Evolutionary conservation across 1,139 yeast genomes (phyloP), one percentile per base, ranked within the genome.

Genomic region (Pichia sp.): DNA sequence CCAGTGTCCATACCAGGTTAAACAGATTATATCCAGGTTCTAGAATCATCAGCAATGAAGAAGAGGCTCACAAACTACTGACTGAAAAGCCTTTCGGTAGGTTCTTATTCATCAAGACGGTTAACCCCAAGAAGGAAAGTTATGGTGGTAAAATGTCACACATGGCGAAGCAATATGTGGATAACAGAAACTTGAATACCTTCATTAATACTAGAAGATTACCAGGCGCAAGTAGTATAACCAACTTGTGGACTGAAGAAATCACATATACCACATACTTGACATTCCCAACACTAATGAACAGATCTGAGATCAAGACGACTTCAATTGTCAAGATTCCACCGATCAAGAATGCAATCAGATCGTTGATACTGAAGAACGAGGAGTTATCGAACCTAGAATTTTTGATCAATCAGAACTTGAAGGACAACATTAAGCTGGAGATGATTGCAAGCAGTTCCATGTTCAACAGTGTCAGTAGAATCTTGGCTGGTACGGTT

Each of bases 161-260:
- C 47, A 78, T 78, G 51, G 80, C 78, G 12, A 67, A 82, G 56
- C 72, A 76, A 46, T 81, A 79, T 57, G 78, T 83, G 46, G 77
- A 81, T 52, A 78, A 74, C 61, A 78, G 76, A 57, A 76, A 84
- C 54, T 64, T 84, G 61, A 72, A 76, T 50, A 72, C 73, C 46
- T 86, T 86, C 59, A 72, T 83, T 5, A 74, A 77, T 30, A 69
- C 80, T 40, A 72, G 82, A 57, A 77, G 82, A 50, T 62, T 86
- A 38, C 87, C 93, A 1, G 91, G 93, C 4, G 72, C 85, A 3
- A 73, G 77, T 0, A 72, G 84, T 9, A 81, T 83, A 6, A 69
- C 74, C 44, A 87, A 85, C 54, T 62, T 86, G 50, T 85, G 95
- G 94, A 86, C 91, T 20, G 94, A 85, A 54, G 94, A 85, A 60